Base-by-base conservation (phyloP, 208 protist genomes). In the Crithidia expoeki region DNA sequence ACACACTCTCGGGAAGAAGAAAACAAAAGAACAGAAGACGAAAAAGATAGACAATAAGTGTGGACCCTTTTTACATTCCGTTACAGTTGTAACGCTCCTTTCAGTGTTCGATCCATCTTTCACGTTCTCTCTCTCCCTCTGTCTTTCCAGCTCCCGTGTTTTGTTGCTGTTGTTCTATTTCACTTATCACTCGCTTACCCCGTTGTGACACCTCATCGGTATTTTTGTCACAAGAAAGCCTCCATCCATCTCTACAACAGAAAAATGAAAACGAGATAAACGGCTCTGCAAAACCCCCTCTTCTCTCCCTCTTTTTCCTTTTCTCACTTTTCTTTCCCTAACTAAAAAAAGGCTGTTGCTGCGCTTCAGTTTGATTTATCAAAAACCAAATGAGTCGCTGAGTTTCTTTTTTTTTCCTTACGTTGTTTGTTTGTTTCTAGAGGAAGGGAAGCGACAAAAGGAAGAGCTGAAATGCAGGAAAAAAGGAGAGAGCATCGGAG, bases 201-300 rank as follows among this genome's bases (percentile, higher is more conserved):
- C 14, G 38, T 44, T 44, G 38, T 44, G 38, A 44, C 7, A 44
- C n/a, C n/a, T n/a, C n/a, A n/a, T n/a, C n/a, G n/a, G 7, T 7
- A 44, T 7, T 44, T 44, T 14, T 14, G 38, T 27, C 33, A 51
- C 38, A 19, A 21, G 28, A 3, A 55, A 33, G 30, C 23, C 57
- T 32, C 21, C 40, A 51, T 42, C 17, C 68, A 64, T 11, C n/a
- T 55, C 27, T 58, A 73, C 57, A 72, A 62, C 27, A 63, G 44
- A 65, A n/a, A 66, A 46, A 7, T 25, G 33, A 66, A 74, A 59
- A 72, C 1, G 49, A 64, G 40, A 71, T 52, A 73, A 52, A 64
- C 11, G 33, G 56, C 38, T 62, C 58, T 64, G n/a, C 28, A 30
- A 23, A 52, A 21, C 46, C 36, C 40, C 62, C 40, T 36, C n/a